These are phyloP conservation scores for Ophiocordyceps unilateralis DNA, from an alignment of 2,329 filamentous ascomycete species.

Conservation along the genomic window DNA sequence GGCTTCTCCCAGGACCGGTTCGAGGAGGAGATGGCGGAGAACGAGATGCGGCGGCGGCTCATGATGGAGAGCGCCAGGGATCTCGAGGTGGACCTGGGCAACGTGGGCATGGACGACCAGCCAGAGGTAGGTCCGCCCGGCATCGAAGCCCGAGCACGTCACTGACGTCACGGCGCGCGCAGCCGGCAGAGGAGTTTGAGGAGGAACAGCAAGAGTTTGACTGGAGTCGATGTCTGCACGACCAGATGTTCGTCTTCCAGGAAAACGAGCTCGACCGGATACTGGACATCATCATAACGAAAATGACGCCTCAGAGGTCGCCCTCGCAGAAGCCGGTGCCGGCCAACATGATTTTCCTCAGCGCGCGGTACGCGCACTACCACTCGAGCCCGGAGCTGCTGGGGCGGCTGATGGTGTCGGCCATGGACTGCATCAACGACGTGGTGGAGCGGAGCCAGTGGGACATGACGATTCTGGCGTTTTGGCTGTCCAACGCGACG, in stretches of 20 bases:
- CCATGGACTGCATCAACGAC: conserved; percentile 92
- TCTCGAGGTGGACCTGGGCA: conserved; percentile 88
- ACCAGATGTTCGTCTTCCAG: conserved; percentile 99
- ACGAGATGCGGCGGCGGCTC: conserved; percentile 84
- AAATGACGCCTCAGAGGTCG: conserved; percentile 92
- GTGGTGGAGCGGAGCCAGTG: conserved; percentile 93
- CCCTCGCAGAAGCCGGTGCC: conserved; percentile 96
- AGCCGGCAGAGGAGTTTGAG: conserved; percentile 62
- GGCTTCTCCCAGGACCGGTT: conserved; percentile 88
- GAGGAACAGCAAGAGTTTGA: conserved; percentile 90
- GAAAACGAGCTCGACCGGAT: conserved; percentile 84
- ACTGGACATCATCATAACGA: conserved; percentile 88
- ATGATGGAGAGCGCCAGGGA: conserved; percentile 99
- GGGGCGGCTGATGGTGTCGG: conserved; percentile 60
- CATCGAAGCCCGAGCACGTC: background rate
- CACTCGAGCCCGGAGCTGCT: conserved; percentile 79
- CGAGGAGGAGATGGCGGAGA: conserved; percentile 94
- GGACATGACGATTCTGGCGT: conserved; percentile 98
- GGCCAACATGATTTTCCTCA: conserved; percentile 91
- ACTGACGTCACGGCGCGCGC: background rate
- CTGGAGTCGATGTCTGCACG: conserved; percentile 84
- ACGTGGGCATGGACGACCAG: conserved; percentile 88
- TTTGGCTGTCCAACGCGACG: conserved; percentile 97
- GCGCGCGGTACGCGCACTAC: conserved; percentile 90
- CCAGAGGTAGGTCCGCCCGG: conserved; percentile 50